Percentiles rank a stretch among this genome's conserved stretches.
phyloP scores from a whole-genome alignment of 2,329 filamentous ascomycete species.

The Paecilomyces sp. region DNA sequence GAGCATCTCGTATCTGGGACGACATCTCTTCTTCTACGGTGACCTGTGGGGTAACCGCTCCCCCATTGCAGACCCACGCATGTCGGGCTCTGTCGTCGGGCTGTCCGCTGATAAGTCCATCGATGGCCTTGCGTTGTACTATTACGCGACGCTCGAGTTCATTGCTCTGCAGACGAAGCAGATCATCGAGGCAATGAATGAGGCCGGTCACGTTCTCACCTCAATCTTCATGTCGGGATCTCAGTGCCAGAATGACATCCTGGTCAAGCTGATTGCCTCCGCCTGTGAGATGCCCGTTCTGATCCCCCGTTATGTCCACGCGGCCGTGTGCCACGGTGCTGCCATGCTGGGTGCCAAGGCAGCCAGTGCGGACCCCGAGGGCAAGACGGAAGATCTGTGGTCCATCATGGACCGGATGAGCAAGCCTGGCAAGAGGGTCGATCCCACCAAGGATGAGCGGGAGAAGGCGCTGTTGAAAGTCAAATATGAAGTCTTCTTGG shows the following conservation, averaged over 20 bases:
- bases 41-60: slow-evolving; percentile 96
- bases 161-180: slow-evolving; percentile 95
- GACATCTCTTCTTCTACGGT: slow-evolving; percentile 98
- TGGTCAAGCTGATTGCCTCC: slow-evolving; percentile 87
- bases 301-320: slow-evolving; percentile 88
- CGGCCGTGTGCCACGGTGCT: slow-evolving; percentile 93
- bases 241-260: slow-evolving; percentile 89
- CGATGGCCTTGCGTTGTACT: slow-evolving; percentile 81
- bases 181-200: slow-evolving; percentile 92
- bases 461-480: slow-evolving; percentile 75
- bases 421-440: slow-evolving; percentile 79
- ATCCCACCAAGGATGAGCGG: slow-evolving; percentile 61
- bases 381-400: slow-evolving; percentile 83
- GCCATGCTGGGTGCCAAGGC: slow-evolving; percentile 98
- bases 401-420: slow-evolving; percentile 97
- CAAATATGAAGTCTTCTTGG: slow-evolving; percentile 94
- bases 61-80: slow-evolving; percentile 83
- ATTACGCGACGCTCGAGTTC: slow-evolving; percentile 96
- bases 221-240: slow-evolving; percentile 99
- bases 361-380: slow-evolving; percentile 70
- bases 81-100: slow-evolving; percentile 85
- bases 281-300: slow-evolving; percentile 87
- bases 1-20: slow-evolving; percentile 73
- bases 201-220: slow-evolving; percentile 74
- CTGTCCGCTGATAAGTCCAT: slow-evolving; percentile 79